Conservation (phyloP, 768 basidiomycete species). For the Cystobasidium onofrii region DNA sequence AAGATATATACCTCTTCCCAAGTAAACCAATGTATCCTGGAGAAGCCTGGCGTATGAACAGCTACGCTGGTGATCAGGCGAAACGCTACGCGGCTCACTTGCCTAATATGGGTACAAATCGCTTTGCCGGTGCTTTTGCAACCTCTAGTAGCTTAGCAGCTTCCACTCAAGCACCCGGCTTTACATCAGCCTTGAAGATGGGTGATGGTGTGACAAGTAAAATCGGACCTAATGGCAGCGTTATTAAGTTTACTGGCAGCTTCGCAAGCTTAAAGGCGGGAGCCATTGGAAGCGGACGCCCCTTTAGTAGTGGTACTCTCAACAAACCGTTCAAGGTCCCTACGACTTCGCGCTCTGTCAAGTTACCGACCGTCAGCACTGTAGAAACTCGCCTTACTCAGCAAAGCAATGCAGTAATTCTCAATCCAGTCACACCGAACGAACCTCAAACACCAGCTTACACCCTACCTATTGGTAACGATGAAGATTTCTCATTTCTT, state of each 20-base stretch:
- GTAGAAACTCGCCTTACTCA: constrained; percentile 22
- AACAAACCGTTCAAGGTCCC: constrained; percentile 20
- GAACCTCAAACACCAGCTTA: background rate
- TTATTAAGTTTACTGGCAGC: too few relatives aligned
- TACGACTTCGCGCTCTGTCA: background rate
- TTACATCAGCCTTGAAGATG: constrained; percentile 4
- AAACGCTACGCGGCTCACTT: constrained; percentile 12
- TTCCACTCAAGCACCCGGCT: constrained; percentile 23
- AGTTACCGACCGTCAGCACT: background rate
- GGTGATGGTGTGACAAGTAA: background rate
- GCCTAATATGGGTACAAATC: constrained; percentile 18
- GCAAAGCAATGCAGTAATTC: constrained; percentile 13
- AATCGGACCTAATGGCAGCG: background rate
- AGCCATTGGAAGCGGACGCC: background rate
- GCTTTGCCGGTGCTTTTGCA: constrained; percentile 9
- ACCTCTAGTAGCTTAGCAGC: background rate
- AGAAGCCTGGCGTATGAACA: constrained; percentile 22
- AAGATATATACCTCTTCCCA: background rate
- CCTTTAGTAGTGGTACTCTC: background rate
- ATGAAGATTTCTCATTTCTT: constrained; percentile 7
- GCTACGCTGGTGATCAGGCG: constrained; percentile 18
- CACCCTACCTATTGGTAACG: background rate
- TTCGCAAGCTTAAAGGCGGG: background rate
- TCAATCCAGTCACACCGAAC: constrained; percentile 20
- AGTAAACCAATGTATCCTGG: constrained; percentile 17